These are phyloP conservation scores for Sugiyamaella sp. DNA, from an alignment of 1,139 yeast genomes.

Conservation along the genomic window DNA sequence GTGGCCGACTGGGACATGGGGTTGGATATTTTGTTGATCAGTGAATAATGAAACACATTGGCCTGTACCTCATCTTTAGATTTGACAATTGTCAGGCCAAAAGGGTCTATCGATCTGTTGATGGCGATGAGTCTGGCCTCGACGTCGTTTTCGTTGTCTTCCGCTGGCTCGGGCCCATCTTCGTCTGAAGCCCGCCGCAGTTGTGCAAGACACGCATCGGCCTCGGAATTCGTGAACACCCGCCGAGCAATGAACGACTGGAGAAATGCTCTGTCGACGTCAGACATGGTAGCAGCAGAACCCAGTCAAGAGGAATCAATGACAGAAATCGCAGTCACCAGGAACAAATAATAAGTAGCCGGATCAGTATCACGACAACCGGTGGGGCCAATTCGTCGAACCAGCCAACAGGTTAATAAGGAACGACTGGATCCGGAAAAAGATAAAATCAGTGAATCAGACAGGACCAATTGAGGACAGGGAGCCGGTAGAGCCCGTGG, in stretches of 20 bases:
- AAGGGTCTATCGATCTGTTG: slow-evolving; percentile 23
- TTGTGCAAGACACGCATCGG: slow-evolving; percentile 9
- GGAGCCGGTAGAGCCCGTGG: too few species aligned
- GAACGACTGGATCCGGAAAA: too few species aligned
- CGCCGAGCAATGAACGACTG: slow-evolving; percentile 21
- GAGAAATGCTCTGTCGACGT: slow-evolving; percentile 20
- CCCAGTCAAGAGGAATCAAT: background rate
- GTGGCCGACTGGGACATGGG: slow-evolving; percentile 30
- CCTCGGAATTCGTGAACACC: slow-evolving; percentile 19
- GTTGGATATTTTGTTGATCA: slow-evolving; percentile 25
- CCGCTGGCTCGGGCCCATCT: background rate
- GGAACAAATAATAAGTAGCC: too few species aligned
- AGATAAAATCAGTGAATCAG: too few species aligned
- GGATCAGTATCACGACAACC: too few species aligned
- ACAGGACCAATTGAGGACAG: too few species aligned
- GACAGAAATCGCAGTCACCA: background rate
- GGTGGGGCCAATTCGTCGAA: too few species aligned
- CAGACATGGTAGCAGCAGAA: background rate
- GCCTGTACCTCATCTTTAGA: slow-evolving; percentile 27
- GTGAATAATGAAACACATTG: slow-evolving; percentile 22
- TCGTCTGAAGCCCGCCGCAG: slow-evolving; percentile 17
- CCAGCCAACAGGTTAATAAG: too few species aligned
- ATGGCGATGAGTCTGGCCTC: slow-evolving; percentile 16
- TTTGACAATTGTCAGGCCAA: slow-evolving; percentile 31
- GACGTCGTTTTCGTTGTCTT: slow-evolving; percentile 5